Evolutionary conservation across 208 protist species (phyloP).

Genomic region (Leishmania tarentolae): DNA sequence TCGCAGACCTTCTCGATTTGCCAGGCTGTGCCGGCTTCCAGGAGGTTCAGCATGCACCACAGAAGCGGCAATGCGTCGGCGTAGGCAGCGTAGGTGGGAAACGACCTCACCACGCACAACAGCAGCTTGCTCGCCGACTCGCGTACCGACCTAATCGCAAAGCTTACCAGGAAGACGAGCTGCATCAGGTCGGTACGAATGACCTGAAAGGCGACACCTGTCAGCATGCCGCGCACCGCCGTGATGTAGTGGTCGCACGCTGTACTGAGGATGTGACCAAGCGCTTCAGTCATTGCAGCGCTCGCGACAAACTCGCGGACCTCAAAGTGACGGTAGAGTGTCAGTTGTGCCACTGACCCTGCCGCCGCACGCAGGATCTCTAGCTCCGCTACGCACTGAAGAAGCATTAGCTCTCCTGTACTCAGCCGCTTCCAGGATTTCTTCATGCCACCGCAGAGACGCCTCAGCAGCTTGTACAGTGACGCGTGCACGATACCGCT

Average conservation of each 20-base stretch:
- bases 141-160: slow-evolving; percentile 70
- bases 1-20: slow-evolving; percentile 66
- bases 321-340: slow-evolving; percentile 81
- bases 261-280: slow-evolving; percentile 45
- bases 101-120: slow-evolving; percentile 47
- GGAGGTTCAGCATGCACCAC: slow-evolving; percentile 73
- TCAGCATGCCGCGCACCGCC: slow-evolving; percentile 42
- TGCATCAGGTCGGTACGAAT: slow-evolving; percentile 58
- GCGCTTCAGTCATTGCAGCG: slow-evolving; percentile 41
- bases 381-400: slow-evolving; percentile 62
- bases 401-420: slow-evolving; percentile 67
- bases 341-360: slow-evolving; percentile 74
- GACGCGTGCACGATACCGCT: slow-evolving; percentile 14
- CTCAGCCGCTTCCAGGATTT: slow-evolving; percentile 46
- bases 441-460: slow-evolving; percentile 29
- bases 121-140: slow-evolving; percentile 57
- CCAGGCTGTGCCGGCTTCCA: slow-evolving; percentile 47
- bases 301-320: slow-evolving; percentile 83
- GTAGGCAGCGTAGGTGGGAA: slow-evolving; percentile 61
- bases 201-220: slow-evolving; percentile 48
- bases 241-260: slow-evolving; percentile 58
- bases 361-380: slow-evolving; percentile 76
- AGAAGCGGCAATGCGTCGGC: slow-evolving; percentile 67
- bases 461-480: slow-evolving; percentile 23
- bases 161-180: slow-evolving; percentile 75